Evolutionary conservation across 1,284 basidiomycete species (phyloP), one percentile per base, ranked within the genome.

Genomic region (Puccinia polysora): DNA sequence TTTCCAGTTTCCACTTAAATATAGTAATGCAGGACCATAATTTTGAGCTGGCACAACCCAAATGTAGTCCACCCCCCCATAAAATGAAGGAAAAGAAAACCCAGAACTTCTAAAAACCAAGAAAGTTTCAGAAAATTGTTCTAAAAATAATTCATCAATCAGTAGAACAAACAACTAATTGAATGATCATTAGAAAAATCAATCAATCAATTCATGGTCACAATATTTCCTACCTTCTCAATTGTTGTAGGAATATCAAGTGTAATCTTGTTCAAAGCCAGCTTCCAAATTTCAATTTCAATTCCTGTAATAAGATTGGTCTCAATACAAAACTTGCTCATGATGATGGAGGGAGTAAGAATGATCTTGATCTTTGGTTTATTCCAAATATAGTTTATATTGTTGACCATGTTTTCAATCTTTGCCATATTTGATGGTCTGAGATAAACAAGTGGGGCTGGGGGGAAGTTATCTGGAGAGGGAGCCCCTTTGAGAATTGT

Each of bases 401-500:
- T 53, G 15, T 36, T 58, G 55, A n/a, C 50, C 56, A 25, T 30
- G 45, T 8, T 60, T 34, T 23, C 53, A 18, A 20, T 60, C 56
- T 4, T 30, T 40, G 7, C 62, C 68, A 36, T 45, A 62, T 43
- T 59, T 60, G n/a, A 47, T 59, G 0, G 69, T 55, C 1, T 49
- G 47, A 20, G 69, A 43, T 30, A 47, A 38, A 20, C 34, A 47
- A n/a, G 69, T 49, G 23, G 69, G 56, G 10, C 40, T 50, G 15
- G 32, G 68, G 4, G 68, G n/a, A n/a, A 50, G 28, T 43, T 45
- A 32, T 64, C 60, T 40, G 69, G 56, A 36, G 38, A 55, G 32
- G 50, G 36, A 1, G 36, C 23, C 18, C 38, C 59, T 56, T 72
- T 60, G 12, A 60, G 40, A 43, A 72, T 72, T 40, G 59, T 72